Percentiles rank a stretch among this genome's conserved stretches.
These are phyloP conservation scores for Coniochaeta hoffmannii DNA, from an alignment of 2,329 filamentous ascomycete species.

Conservation along the genomic window DNA sequence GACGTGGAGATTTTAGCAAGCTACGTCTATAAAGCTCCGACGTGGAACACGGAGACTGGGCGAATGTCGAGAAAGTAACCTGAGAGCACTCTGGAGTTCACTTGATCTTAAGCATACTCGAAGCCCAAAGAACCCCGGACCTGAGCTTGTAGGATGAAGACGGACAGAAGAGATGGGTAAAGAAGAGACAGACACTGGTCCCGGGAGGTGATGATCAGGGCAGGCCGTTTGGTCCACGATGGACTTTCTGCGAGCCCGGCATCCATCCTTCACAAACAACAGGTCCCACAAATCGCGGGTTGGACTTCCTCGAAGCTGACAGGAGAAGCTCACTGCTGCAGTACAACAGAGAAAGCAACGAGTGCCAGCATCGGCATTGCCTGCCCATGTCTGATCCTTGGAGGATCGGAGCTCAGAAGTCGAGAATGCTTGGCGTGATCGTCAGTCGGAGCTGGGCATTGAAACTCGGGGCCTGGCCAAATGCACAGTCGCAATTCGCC, in stretches of 20 bases:
- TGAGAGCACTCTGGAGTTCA: background rate
- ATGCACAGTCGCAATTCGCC: background rate
- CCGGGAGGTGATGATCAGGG: background rate
- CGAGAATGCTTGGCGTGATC: constrained; percentile 11
- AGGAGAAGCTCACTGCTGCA: background rate
- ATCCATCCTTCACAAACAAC: background rate
- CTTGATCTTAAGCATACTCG: background rate
- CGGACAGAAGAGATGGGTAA: background rate
- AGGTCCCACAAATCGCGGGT: background rate
- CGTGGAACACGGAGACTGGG: background rate
- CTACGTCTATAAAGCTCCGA: background rate
- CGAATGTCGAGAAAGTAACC: background rate
- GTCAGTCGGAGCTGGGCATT: constrained; percentile 6
- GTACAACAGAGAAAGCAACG: background rate
- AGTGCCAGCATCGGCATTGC: background rate
- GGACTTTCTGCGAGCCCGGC: background rate
- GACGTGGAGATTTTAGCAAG: background rate
- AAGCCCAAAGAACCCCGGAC: background rate
- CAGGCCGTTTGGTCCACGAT: background rate
- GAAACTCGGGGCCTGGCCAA: constrained; percentile 7
- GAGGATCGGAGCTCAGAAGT: background rate
- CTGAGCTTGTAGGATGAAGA: background rate
- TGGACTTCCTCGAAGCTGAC: background rate
- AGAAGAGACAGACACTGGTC: background rate
- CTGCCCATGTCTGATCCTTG: background rate